Evolutionary conservation across 2,329 filamentous ascomycete species (phyloP).

Genomic region (Diaporthe helianthi): DNA sequence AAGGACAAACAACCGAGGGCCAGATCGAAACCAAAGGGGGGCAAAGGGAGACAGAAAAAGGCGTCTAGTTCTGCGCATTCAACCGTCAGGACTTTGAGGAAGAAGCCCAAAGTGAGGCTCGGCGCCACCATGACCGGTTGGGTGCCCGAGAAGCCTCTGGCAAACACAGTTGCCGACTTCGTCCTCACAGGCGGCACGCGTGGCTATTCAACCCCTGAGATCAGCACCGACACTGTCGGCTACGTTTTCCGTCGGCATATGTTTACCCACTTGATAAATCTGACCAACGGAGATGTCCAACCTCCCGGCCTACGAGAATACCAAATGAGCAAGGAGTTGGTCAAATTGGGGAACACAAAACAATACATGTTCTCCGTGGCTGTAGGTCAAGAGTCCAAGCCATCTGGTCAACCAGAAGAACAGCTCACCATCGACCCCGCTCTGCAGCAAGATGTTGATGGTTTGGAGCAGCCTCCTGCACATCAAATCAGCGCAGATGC

Average conservation of each 20-base stretch:
- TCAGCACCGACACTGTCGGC: slow-evolving; percentile 46
- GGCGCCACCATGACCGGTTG: slow-evolving; percentile 36
- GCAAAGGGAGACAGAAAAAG: slow-evolving; percentile 21
- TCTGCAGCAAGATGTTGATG: not conserved
- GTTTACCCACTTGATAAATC: slow-evolving; percentile 42
- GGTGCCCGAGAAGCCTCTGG: slow-evolving; percentile 46
- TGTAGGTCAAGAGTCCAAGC: not conserved
- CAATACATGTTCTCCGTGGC: slow-evolving; percentile 49
- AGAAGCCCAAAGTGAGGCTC: slow-evolving; percentile 28
- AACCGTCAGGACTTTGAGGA: slow-evolving; percentile 23
- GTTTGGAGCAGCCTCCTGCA: not conserved
- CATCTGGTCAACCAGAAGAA: not conserved
- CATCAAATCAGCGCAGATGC: not conserved
- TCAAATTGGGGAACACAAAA: slow-evolving; percentile 49
- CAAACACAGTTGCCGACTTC: slow-evolving; percentile 46
- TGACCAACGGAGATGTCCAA: slow-evolving; percentile 46
- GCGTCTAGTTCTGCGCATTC: slow-evolving; percentile 1
- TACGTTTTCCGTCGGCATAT: slow-evolving; percentile 47
- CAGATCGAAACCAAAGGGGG: slow-evolving; percentile 31
- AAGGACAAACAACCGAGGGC: slow-evolving; percentile 37
- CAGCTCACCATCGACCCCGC: slow-evolving; percentile 29
- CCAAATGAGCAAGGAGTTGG: slow-evolving; percentile 47
- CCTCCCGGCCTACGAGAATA: slow-evolving; percentile 50
- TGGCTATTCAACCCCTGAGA: slow-evolving; percentile 47
- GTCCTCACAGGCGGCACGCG: slow-evolving; percentile 42